Conservation (phyloP, 805 yeast genomes). For the Metschnikowia sp. region DNA sequence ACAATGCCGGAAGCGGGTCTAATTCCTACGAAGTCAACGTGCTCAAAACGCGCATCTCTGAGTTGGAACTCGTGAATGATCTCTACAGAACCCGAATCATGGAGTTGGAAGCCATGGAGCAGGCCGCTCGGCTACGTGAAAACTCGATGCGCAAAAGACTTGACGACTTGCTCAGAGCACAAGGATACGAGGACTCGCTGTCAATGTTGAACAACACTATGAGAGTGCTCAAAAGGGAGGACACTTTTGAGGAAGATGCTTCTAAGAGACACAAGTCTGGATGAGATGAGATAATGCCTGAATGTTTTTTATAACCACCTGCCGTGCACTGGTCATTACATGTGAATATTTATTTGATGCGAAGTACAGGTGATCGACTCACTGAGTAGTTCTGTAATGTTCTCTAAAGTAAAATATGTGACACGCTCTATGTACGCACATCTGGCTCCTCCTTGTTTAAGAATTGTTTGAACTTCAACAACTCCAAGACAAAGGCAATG, state of each 20-base stretch:
- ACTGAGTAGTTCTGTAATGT: no score
- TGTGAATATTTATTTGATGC: no score
- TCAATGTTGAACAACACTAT: slow-evolving; percentile 11
- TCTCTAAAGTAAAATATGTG: no score
- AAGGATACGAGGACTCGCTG: slow-evolving; percentile 19
- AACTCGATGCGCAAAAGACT: slow-evolving; percentile 45
- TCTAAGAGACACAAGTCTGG: slow-evolving; percentile 13
- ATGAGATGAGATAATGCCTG: neutral
- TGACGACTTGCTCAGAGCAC: slow-evolving; percentile 40
- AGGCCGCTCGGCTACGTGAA: slow-evolving; percentile 51
- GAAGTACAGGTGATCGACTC: no score
- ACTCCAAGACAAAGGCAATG: slow-evolving; percentile 58
- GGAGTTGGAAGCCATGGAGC: slow-evolving; percentile 74
- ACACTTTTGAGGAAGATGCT: slow-evolving; percentile 5
- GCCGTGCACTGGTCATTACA: no score
- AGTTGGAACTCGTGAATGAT: slow-evolving; percentile 87
- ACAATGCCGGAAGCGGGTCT: slow-evolving; percentile 4
- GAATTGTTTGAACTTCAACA: slow-evolving; percentile 67
- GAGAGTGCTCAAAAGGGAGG: slow-evolving; percentile 13
- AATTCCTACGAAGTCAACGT: slow-evolving; percentile 32
- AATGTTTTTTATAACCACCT: neutral
- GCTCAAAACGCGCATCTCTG: slow-evolving; percentile 75
- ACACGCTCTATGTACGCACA: slow-evolving; percentile 60
- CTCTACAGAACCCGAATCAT: slow-evolving; percentile 76
- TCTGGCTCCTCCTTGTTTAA: slow-evolving; percentile 86